Evolutionary conservation across 2,329 filamentous ascomycete species (phyloP).

Genomic region (Colletotrichum sp.): DNA sequence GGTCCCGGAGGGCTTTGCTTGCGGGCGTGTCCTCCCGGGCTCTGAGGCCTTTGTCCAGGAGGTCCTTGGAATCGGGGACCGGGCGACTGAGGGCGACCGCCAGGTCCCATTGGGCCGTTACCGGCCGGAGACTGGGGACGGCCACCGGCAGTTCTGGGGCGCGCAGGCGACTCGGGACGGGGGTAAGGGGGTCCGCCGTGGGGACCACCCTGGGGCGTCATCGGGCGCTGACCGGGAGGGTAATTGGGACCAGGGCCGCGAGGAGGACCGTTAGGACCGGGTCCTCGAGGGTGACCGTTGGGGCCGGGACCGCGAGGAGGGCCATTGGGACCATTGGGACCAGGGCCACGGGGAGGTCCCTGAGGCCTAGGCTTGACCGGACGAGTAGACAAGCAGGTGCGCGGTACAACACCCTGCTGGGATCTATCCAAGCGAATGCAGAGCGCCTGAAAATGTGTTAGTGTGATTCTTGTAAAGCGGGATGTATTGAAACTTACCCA

Average conservation of each 20-base stretch:
- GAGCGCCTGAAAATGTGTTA: constrained; percentile 69
- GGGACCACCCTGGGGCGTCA: constrained; percentile 43
- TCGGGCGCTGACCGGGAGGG: constrained; percentile 39
- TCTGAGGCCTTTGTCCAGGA: constrained; percentile 41
- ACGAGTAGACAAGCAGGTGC: constrained; percentile 90
- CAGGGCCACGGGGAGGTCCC: constrained; percentile 57
- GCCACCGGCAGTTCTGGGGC: constrained; percentile 33
- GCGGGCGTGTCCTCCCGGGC: constrained; percentile 45
- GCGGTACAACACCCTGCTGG: constrained; percentile 89
- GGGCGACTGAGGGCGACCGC: constrained; percentile 51
- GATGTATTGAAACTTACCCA: constrained; percentile 71
- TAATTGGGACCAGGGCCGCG: constrained; percentile 36
- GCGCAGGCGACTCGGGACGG: constrained; percentile 40
- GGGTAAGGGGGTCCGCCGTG: constrained; percentile 31
- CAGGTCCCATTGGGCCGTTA: constrained; percentile 33
- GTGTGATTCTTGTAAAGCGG: constrained; percentile 5
- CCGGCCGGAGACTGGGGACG: constrained; percentile 49
- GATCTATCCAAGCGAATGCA: constrained; percentile 91
- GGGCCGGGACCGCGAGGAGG: constrained; percentile 34
- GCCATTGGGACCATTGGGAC: constrained; percentile 52
- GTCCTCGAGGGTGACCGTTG: constrained; percentile 28
- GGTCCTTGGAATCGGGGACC: constrained; percentile 40
- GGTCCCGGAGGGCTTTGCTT: constrained; percentile 49
- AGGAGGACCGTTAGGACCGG: constrained; percentile 31
- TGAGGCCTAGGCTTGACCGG: constrained; percentile 81